Percentiles rank a stretch among this genome's conserved stretches.
phyloP scores from a whole-genome alignment of 2,329 filamentous ascomycete species.

The Tolypocladium sp. region DNA sequence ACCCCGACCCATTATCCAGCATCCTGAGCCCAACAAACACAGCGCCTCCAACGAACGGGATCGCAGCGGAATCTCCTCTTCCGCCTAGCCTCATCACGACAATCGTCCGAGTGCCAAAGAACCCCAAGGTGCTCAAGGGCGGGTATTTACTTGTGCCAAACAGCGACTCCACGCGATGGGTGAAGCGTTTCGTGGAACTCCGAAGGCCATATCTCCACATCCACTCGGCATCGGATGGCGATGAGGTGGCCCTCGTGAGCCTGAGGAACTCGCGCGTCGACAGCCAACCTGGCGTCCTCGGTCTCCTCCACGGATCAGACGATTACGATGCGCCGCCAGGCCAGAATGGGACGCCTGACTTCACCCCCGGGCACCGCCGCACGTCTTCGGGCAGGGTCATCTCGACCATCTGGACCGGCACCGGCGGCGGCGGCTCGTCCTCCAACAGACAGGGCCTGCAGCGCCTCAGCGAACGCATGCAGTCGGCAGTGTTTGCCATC shows the following conservation, averaged over 20 bases:
- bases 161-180: conserved; percentile 73
- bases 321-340: conserved; percentile 25
- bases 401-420: conserved; percentile 46
- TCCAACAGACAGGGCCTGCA: conserved; percentile 31
- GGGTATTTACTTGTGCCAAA: conserved; percentile 84
- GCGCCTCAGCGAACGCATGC: conserved; percentile 47
- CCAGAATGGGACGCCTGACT: conserved; percentile 22
- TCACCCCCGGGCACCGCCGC: conserved; percentile 37
- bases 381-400: conserved; percentile 43
- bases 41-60: conserved; percentile 58
- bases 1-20: conserved; percentile 44
- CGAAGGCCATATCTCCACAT: conserved; percentile 87
- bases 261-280: conserved; percentile 86
- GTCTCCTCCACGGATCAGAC: conserved; percentile 52
- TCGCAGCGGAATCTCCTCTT: conserved; percentile 33
- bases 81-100: conserved; percentile 64
- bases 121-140: conserved; percentile 70
- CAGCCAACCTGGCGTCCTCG: conserved; percentile 78
- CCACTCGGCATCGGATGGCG: conserved; percentile 74
- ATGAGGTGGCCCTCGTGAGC: conserved; percentile 84
- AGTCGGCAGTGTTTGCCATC: conserved; percentile 79
- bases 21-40: conserved; percentile 55
- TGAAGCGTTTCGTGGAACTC: conserved; percentile 87
- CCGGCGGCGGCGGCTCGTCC: conserved; percentile 19
- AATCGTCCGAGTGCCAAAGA: conserved; percentile 72